Evolutionary conservation across 192 early-diverging fungal genomes (phyloP).

Genomic region (Coemansia sp.): DNA sequence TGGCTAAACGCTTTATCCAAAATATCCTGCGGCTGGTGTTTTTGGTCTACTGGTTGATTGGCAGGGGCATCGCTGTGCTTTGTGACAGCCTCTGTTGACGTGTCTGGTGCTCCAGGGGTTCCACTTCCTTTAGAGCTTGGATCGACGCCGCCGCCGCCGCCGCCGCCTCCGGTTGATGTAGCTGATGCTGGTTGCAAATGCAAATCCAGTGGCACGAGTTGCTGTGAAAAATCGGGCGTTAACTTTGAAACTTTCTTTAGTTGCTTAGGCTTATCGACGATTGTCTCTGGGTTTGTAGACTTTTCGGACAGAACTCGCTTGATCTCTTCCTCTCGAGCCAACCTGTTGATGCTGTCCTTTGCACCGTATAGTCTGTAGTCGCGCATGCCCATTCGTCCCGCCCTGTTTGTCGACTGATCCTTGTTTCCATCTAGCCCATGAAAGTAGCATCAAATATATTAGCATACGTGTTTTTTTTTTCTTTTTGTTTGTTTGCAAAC

Average conservation of each 20-base stretch:
- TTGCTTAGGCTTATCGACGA: not conserved
- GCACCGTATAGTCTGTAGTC: slow-evolving; percentile 11
- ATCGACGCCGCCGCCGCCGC: not conserved
- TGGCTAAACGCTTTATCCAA: slow-evolving; percentile 21
- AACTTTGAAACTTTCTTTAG: slow-evolving; percentile 6
- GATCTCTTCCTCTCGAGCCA: slow-evolving; percentile 20
- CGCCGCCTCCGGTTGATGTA: slow-evolving; percentile 6
- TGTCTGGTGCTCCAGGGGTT: not conserved
- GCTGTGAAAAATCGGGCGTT: slow-evolving; percentile 29
- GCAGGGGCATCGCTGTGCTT: not conserved
- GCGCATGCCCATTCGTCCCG: slow-evolving; percentile 13
- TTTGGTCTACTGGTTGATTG: not conserved
- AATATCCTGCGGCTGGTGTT: not conserved
- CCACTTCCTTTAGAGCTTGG: not conserved
- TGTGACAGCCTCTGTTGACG: not conserved
- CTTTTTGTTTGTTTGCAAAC: too few relatives aligned
- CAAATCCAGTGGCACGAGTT: slow-evolving; percentile 29
- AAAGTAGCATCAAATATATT: not conserved
- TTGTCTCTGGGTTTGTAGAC: not conserved
- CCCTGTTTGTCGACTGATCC: slow-evolving; percentile 13
- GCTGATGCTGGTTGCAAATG: slow-evolving; percentile 5
- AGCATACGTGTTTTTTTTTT: too few relatives aligned
- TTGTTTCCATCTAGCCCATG: slow-evolving; percentile 5
- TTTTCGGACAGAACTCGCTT: slow-evolving; percentile 22
- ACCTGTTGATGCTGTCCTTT: slow-evolving; percentile 23